Evolutionary conservation across 495 filamentous ascomycete genomes (phyloP), one percentile per base, ranked within the genome.

Genomic region (Usnea hakonensis): DNA sequence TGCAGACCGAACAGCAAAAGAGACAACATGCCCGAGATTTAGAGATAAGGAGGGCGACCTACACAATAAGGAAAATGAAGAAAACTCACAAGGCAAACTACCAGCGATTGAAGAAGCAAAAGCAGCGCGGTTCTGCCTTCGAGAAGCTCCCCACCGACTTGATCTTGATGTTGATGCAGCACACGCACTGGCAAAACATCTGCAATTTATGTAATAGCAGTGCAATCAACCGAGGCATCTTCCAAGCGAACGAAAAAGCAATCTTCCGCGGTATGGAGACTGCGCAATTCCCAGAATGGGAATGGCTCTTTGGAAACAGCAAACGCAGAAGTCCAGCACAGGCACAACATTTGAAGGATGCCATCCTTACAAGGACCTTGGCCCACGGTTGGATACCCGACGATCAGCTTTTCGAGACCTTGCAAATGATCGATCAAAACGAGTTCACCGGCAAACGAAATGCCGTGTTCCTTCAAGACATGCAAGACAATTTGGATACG

Each of bases 271-370:
- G 60, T 37, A 62, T 62, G 5, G 60, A 62, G 53, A 33, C n/a
- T 21, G 54, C 57, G 32, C 60, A 62, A 57, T 62, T 48, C 8
- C 17, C 30, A 11, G 36, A 62, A 23, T 41, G 33, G 53, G 57
- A 57, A 33, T 62, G 60, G 60, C 40, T 62, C 35, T 56, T 62
- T 48, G 60, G 60, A 36, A 21, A 62, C 33, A 62, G 40, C 30
- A 46, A 35, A 32, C 21, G 32, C 11, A 62, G 60, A 40, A 48
- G 40, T 23, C 13, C 14, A 16, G 52, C 43, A n/a, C 53, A 62
- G 38, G 28, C 55, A 33, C 60, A 62, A 56, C 23, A 16, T n/a
- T 36, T 62, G 23, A 62, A 62, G 38, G 40, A 62, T 23, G 55
- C 40, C 30, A 50, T 50, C 14, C 19, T 40, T 40, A 40, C 60